These are phyloP conservation scores for Turritis glabra DNA, from an alignment of 345 rosid species.

Conservation along the genomic window DNA sequence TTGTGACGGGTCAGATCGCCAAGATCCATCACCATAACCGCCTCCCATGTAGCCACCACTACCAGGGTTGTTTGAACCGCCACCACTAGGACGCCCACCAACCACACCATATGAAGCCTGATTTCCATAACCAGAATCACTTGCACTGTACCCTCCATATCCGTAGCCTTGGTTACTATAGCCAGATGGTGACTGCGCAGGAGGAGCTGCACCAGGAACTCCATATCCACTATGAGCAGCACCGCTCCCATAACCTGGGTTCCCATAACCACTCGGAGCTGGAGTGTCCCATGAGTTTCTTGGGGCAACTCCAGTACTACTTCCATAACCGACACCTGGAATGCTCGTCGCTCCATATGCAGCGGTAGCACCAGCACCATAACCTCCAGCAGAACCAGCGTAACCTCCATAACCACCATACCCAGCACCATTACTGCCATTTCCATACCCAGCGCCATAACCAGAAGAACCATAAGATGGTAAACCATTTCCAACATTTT, in stretches of 20 bases:
- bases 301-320: conserved; percentile 18
- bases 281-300: conserved; percentile 80
- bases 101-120: conserved; percentile 66
- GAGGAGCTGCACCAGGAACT: conserved; percentile 53
- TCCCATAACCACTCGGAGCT: conserved; percentile 76
- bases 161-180: conserved; percentile 81
- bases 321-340: conserved; percentile 29
- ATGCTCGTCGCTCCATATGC: conserved; percentile 32
- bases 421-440: conserved; percentile 68
- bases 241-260: conserved; percentile 70
- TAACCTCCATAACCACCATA: conserved; percentile 76
- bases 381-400: conserved; percentile 59
- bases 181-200: conserved; percentile 71
- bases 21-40: conserved; percentile 66
- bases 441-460: conserved; percentile 72
- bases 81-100: conserved; percentile 53
- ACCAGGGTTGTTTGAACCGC: conserved; percentile 35
- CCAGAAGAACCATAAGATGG: conserved; percentile 82
- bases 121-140: conserved; percentile 69
- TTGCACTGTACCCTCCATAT: conserved; percentile 68
- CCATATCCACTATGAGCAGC: conserved; percentile 61
- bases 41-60: conserved; percentile 63
- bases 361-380: conserved; percentile 62
- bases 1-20: conserved; percentile 75
- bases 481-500: conserved; percentile 59